Percentiles rank a stretch among this genome's conserved stretches.
These are phyloP conservation scores for Solanum phureja DNA, from an alignment of 257 asterid genomes.

Conservation along the genomic window DNA sequence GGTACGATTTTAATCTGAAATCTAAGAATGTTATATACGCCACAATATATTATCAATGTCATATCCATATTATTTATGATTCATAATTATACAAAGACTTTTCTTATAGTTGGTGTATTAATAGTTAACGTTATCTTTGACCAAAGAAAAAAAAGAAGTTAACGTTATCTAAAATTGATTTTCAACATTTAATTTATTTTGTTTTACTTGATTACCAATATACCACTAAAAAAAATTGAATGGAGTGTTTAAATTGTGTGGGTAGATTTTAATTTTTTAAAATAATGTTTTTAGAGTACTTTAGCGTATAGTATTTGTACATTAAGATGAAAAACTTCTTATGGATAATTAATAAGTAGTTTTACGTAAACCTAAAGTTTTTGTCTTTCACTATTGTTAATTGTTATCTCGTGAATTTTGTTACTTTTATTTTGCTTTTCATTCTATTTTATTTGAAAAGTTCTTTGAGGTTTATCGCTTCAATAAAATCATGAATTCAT, in stretches of 20 bases:
- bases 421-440: too few species aligned
- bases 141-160: neutral
- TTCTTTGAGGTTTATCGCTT: too few species aligned
- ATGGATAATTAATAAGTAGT: neutral
- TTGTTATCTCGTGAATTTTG: neutral
- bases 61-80: neutral
- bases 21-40: neutral
- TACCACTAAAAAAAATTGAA: too few species aligned
- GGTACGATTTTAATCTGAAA: neutral
- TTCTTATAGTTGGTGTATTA: neutral
- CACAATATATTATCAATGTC: neutral
- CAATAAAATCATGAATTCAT: too few species aligned
- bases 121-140: neutral
- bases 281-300: neutral
- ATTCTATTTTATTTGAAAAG: too few species aligned
- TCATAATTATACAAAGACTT: neutral
- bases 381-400: neutral
- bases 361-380: neutral
- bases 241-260: neutral
- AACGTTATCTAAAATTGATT: neutral
- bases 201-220: neutral
- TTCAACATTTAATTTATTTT: neutral
- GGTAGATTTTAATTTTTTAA: neutral
- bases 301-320: neutral
- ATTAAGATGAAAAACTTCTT: neutral